phyloP scores from a whole-genome alignment of 2,329 filamentous ascomycete species.

The Annulohypoxylon truncatum region DNA sequence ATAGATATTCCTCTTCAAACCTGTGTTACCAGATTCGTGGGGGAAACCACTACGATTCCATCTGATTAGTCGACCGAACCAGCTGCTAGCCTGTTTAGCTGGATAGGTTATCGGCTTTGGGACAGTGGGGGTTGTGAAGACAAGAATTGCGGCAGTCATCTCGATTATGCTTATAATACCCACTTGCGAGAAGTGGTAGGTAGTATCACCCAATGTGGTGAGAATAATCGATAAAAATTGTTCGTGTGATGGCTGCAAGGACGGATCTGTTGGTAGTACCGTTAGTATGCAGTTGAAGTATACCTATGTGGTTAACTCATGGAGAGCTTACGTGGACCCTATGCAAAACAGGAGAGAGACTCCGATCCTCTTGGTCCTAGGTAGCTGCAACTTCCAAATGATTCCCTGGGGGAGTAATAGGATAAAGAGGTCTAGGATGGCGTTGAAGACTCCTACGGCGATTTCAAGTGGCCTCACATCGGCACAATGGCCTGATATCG shows the following conservation, averaged over 20 bases:
- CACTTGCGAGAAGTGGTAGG: conserved; percentile 8
- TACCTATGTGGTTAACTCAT: background rate
- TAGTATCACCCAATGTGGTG: background rate
- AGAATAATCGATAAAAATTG: too few species aligned
- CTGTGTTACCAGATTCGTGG: too few species aligned
- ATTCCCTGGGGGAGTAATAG: conserved; percentile 7
- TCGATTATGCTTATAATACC: background rate
- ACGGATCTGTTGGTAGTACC: background rate
- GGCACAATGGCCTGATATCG: background rate
- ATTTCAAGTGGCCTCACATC: background rate
- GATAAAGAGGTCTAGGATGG: conserved; percentile 4
- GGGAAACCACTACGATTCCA: background rate
- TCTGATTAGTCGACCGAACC: background rate
- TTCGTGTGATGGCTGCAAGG: background rate
- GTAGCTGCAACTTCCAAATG: background rate
- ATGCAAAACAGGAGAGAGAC: conserved; percentile 1
- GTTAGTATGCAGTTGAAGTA: background rate
- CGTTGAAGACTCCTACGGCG: background rate
- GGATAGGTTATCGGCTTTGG: background rate
- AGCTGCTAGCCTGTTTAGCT: background rate
- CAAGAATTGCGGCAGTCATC: conserved; percentile 11
- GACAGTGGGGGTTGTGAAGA: conserved; percentile 1
- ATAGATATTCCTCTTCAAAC: too few species aligned
- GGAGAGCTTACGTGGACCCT: background rate
- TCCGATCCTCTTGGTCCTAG: background rate